Percentiles rank a stretch among this genome's conserved stretches.
Evolutionary conservation across 2,329 filamentous ascomycete species (phyloP).

Genomic region (Neoscytalidium dimidiatum): DNA sequence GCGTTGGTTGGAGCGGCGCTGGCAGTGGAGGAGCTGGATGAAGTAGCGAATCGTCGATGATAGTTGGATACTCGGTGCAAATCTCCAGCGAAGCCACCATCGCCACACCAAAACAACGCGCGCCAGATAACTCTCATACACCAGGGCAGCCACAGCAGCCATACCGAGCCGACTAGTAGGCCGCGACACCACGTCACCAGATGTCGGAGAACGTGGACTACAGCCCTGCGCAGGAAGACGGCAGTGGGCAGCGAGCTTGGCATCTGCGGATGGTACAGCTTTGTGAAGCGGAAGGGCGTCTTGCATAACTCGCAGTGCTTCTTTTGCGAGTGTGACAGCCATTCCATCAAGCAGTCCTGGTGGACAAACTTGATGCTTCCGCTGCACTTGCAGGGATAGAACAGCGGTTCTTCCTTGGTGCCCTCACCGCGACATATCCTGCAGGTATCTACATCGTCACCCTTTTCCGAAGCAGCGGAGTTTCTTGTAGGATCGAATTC

Average conservation of each 20-base stretch:
- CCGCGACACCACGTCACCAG: conserved; percentile 77
- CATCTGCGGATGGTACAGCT: conserved; percentile 95
- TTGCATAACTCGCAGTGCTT: conserved; percentile 99
- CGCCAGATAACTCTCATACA: conserved; percentile 91
- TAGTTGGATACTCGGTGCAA: conserved; percentile 32
- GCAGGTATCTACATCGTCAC: conserved; percentile 76
- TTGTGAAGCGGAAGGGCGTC: conserved; percentile 96
- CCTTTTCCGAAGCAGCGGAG: conserved; percentile 29
- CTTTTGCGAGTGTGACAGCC: conserved; percentile 98
- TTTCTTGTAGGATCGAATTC: conserved; percentile 45
- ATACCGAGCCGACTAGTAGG: conserved; percentile 77
- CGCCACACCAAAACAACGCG: conserved; percentile 90
- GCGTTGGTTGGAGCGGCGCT: conserved; percentile 27
- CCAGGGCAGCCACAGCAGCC: conserved; percentile 86
- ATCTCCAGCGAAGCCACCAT: conserved; percentile 66
- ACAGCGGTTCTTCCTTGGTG: conserved; percentile 79
- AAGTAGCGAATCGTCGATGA: background rate
- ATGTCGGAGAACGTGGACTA: conserved; percentile 71
- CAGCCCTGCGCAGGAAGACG: conserved; percentile 78
- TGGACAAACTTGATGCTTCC: conserved; percentile 99
- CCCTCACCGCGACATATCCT: conserved; percentile 94
- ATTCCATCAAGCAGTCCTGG: conserved; percentile 97
- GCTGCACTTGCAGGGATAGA: conserved; percentile 98
- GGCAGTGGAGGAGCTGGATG: conserved; percentile 23
- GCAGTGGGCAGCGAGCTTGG: conserved; percentile 77